Evolutionary conservation across 805 yeast genomes (phyloP), one percentile per base, ranked within the genome.

Genomic region (Yarrowia hollandica): DNA sequence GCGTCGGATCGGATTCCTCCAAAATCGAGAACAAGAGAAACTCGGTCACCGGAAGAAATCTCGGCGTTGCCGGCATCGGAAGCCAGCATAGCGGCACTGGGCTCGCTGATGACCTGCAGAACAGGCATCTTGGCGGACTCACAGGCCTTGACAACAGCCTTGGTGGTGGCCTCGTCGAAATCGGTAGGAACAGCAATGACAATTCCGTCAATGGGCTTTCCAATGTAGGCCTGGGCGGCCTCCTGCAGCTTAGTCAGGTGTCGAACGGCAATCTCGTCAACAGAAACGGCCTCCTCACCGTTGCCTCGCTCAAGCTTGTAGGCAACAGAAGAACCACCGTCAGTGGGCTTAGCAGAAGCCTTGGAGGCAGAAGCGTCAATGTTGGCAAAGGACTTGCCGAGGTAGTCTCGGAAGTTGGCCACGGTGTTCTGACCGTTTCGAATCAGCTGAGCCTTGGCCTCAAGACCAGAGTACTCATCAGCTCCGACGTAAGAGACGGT

Each of bases 401-500:
- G 79, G 72, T 82, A 89, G 75, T 94, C 99, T 74, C 99, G 85
- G 82, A 94, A 94, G 78, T 88, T 88, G 67, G 87, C 79, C 63
- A 92, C 82, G 28, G 98, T 92, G 79, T 84, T 88, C 60, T 75
- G 76, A 62, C 97, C 84, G 79, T 90, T 89, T 82, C 99, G 88
- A 64, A 94, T 79, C 68, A 92, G 77, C 77, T 94, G 97, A 60
- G 90, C 91, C 67, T 85, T 77, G 61, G 98, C 99, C 78, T 94
- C 98, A 61, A 90, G 86, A 62, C 99, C 99, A 71, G 94, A 97
- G 77, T 89, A 94, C 77, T 94, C 98, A 72, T 94, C 98, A 60
- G 81, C 86, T 62, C 95, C 97, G 61, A 90, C 90, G 72, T 91
- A 94, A 16, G 97, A 84, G 62, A 94, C 80, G 61, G 88, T 87